Evolutionary conservation across 2,329 filamentous ascomycete genomes (phyloP), one percentile per base, ranked within the genome.

Genomic region (Lecanicillium sp.): DNA sequence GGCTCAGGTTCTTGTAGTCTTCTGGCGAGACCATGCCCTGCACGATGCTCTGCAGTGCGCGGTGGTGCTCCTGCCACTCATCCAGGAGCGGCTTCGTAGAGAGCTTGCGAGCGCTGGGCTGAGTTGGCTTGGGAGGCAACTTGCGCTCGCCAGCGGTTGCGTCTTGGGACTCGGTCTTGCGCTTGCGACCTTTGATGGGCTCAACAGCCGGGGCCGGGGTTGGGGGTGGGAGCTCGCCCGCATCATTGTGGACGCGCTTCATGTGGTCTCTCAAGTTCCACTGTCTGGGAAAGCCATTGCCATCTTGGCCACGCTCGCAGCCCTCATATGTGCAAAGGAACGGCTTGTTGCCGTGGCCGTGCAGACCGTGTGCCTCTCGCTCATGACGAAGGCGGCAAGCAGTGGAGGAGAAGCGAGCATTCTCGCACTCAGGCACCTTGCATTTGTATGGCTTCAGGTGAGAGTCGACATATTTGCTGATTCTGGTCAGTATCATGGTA

Each of bases 191-290:
- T 67, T 78, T 78, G 60, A 50, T 52, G 23, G 43, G 17, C 36
- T 57, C 46, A 20, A 56, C 61, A 21, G 67, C 59, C 9, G 69
- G 63, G 8, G 71, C 68, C 27, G 75, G 73, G 20, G 64, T 68
- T 36, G 58, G 57, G 35, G 67, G 59, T 54, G 66, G 68, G 36
- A 72, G 70, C 52, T 73, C 48, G 15, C 41, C 42, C 19, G 30
- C 72, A 60, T 81, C 78, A 56, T 83, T 83, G 71, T 97, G 91
- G 7, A 96, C 90, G 53, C 91, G 85, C 71, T 89, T 88, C 90
- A 96, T 96, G 75, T 97, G 91, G 70, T 97, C 91, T 67, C 86
- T 84, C 46, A 95, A 79, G 70, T 97, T 97, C 88, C 93, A 97
- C 60, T 90, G 85, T 59, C 91, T 84, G 30, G 90, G 91, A 62